Evolutionary conservation across 345 rosid species (phyloP).

Genomic region (Euphorbia tirucalli): DNA sequence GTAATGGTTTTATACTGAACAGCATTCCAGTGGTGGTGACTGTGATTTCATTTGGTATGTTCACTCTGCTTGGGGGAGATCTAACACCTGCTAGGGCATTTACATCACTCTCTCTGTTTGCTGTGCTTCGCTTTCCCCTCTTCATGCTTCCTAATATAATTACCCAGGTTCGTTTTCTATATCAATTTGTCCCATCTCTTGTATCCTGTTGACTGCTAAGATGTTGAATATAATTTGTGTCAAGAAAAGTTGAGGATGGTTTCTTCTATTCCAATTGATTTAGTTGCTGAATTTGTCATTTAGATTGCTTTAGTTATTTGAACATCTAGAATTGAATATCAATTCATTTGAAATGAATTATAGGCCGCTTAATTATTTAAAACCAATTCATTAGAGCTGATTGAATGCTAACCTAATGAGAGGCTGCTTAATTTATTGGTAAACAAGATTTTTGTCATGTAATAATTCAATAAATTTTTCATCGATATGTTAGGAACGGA

Average conservation of each 20-base stretch:
- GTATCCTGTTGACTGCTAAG: conserved; percentile 2
- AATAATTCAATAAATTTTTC: too few relatives aligned
- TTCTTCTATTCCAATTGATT: background rate
- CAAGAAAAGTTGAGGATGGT: conserved; percentile 3
- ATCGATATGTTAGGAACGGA: too few relatives aligned
- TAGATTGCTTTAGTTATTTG: background rate
- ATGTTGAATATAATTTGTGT: background rate
- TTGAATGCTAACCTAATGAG: background rate
- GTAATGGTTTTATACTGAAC: conserved; percentile 74
- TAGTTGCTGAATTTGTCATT: background rate
- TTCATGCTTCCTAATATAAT: conserved; percentile 93
- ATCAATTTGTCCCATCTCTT: background rate
- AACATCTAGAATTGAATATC: background rate
- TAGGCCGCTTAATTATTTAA: background rate
- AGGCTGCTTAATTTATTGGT: background rate
- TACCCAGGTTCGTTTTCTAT: conserved; percentile 64
- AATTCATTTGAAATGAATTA: background rate
- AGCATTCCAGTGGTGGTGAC: conserved; percentile 92
- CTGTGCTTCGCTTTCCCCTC: conserved; percentile 96
- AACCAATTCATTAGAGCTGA: background rate
- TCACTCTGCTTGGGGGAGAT: conserved; percentile 95
- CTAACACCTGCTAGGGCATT: conserved; percentile 98
- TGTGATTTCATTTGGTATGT: conserved; percentile 86
- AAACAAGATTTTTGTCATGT: background rate
- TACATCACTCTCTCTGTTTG: conserved; percentile 87